A percentile compares a stretch with the other conserved stretches of the same genome.
Evolutionary conservation across 2,329 filamentous ascomycete species (phyloP).

Genomic region (Trichoderma breve): DNA sequence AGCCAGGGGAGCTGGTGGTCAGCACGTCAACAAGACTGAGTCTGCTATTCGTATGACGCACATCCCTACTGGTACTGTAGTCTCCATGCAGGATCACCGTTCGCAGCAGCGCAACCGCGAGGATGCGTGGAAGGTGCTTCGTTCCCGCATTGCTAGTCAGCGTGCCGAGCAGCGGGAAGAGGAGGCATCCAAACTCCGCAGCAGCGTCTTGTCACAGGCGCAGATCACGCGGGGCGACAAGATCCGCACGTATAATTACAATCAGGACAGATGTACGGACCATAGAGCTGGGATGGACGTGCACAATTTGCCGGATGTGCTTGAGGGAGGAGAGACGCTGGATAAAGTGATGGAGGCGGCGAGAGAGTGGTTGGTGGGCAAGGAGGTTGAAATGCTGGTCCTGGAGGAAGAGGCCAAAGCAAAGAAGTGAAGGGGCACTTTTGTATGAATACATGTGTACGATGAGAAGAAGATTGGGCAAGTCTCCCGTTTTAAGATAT

Average conservation of each 20-base stretch:
- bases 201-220: slow-evolving; percentile 75
- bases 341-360: slow-evolving; percentile 77
- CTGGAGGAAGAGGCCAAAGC: slow-evolving; percentile 55
- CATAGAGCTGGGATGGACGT: slow-evolving; percentile 79
- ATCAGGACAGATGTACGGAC: slow-evolving; percentile 77
- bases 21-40: slow-evolving; percentile 98
- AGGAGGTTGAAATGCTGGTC: slow-evolving; percentile 70
- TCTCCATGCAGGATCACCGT: slow-evolving; percentile 88
- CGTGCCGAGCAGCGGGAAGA: slow-evolving; percentile 81
- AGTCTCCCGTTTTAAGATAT: not conserved
- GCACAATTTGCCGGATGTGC: slow-evolving; percentile 76
- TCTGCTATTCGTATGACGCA: slow-evolving; percentile 93
- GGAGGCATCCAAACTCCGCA: slow-evolving; percentile 68
- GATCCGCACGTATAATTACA: slow-evolving; percentile 85
- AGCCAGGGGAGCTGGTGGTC: slow-evolving; percentile 85
- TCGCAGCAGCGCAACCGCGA: slow-evolving; percentile 89
- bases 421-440: slow-evolving; percentile 7
- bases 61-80: slow-evolving; percentile 78
- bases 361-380: slow-evolving; percentile 69
- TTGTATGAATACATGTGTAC: not conserved
- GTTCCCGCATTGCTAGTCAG: slow-evolving; percentile 76
- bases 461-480: not conserved
- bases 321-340: slow-evolving; percentile 69
- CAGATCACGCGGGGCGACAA: slow-evolving; percentile 91
- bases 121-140: slow-evolving; percentile 80